Percentiles rank a stretch among this genome's conserved stretches.
Evolutionary conservation across 495 filamentous ascomycete species (phyloP).

Genomic region (Penicillium cinerascens): DNA sequence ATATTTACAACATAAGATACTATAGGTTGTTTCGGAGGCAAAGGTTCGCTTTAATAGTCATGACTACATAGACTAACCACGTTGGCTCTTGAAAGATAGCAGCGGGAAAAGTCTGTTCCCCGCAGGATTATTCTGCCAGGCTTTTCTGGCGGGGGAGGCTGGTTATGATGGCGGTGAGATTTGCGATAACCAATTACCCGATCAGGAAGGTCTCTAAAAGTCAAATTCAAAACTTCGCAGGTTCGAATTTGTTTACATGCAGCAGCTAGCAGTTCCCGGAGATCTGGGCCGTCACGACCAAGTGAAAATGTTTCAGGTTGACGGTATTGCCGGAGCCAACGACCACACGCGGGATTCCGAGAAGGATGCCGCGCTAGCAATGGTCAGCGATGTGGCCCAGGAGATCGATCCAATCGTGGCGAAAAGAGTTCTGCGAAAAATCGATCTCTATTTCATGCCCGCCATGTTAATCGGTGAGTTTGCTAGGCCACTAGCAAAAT

Average conservation of each 20-base stretch:
- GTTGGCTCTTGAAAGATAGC: background rate
- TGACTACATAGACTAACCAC: background rate
- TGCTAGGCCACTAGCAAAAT: background rate
- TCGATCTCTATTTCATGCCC: conserved; percentile 67
- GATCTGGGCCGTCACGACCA: too few relatives aligned
- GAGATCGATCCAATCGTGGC: conserved; percentile 51
- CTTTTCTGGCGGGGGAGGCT: background rate
- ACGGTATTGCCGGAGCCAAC: conserved; percentile 9
- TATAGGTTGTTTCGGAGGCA: background rate
- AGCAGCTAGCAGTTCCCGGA: background rate
- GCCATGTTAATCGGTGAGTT: conserved; percentile 61
- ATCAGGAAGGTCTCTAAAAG: conserved; percentile 19
- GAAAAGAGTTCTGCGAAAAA: conserved; percentile 62
- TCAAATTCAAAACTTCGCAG: conserved; percentile 2
- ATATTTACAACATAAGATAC: too few relatives aligned
- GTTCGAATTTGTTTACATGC: background rate
- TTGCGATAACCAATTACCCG: conserved; percentile 19
- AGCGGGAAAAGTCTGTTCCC: background rate
- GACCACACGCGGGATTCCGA: conserved; percentile 23
- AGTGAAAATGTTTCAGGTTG: conserved; percentile 21
- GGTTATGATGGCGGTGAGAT: conserved; percentile 4
- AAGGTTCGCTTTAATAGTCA: background rate
- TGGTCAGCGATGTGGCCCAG: conserved; percentile 50
- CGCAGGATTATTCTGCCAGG: background rate
- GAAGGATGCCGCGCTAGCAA: conserved; percentile 44